Evolutionary conservation across 805 yeast species (phyloP).

Genomic region (Hanseniaspora meyeri): DNA sequence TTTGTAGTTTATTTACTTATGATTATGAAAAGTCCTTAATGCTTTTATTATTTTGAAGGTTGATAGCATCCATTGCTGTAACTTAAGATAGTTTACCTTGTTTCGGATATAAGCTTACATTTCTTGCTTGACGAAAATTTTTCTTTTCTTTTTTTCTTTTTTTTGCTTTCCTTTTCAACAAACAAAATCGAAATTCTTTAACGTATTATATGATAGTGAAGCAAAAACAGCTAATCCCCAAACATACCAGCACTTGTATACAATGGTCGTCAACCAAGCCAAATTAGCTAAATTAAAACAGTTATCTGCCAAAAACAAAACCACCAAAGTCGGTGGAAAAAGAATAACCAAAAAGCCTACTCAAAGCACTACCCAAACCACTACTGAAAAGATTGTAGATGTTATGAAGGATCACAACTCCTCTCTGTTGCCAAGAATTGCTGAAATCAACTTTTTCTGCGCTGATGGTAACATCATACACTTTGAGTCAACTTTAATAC

Average conservation of each 20-base stretch:
- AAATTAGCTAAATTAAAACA: conserved; percentile 86
- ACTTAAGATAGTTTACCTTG: too few species aligned
- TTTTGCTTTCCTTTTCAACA: not conserved
- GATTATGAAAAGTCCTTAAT: too few species aligned
- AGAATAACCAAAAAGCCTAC: conserved; percentile 54
- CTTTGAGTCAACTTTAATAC: conserved; percentile 62
- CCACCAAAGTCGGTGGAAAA: conserved; percentile 60
- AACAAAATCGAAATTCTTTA: too few species aligned
- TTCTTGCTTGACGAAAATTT: not conserved
- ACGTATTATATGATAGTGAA: too few species aligned
- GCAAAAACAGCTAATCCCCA: too few species aligned
- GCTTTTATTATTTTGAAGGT: too few species aligned
- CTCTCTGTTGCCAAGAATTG: conserved; percentile 42
- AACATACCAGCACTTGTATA: not conserved
- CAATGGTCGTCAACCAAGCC: conserved; percentile 85
- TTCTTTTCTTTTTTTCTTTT: not conserved
- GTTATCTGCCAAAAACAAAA: conserved; percentile 53
- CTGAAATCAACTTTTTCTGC: conserved; percentile 95
- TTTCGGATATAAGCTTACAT: not conserved
- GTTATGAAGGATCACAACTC: not conserved
- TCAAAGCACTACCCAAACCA: conserved; percentile 44
- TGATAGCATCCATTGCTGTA: too few species aligned
- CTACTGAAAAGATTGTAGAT: conserved; percentile 30
- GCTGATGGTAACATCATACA: conserved; percentile 94
- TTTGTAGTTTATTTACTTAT: not conserved